Percentiles rank a stretch among this genome's conserved stretches.
phyloP scores from a whole-genome alignment of 129 eudicot species.

The Flaveria trinervia region DNA sequence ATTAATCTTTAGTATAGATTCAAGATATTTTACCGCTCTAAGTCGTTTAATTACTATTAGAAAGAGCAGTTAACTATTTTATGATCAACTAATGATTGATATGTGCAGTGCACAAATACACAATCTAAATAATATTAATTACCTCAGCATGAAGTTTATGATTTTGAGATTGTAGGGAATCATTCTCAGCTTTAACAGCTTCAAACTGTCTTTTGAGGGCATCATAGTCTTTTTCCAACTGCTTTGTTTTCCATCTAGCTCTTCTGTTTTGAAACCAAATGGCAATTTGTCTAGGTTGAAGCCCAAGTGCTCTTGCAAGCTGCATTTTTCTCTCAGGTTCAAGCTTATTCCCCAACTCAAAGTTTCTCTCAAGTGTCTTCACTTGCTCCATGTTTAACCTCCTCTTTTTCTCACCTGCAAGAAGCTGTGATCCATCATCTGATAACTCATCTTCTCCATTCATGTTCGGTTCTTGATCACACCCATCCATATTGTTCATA shows the following conservation, averaged over 20 bases:
- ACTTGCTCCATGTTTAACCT: slow-evolving; percentile 96
- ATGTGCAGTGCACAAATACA: background rate
- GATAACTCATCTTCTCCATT: slow-evolving; percentile 72
- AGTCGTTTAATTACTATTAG: background rate
- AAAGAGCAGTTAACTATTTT: background rate
- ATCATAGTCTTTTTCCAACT: slow-evolving; percentile 91
- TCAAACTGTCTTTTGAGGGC: slow-evolving; percentile 87
- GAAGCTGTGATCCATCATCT: slow-evolving; percentile 75
- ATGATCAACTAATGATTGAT: slow-evolving; percentile 11
- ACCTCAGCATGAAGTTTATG: slow-evolving; percentile 93
- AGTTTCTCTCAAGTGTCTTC: slow-evolving; percentile 89
- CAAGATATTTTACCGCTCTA: no score
- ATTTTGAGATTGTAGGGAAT: slow-evolving; percentile 80
- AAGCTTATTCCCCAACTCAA: slow-evolving; percentile 92
- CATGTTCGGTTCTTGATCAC: slow-evolving; percentile 47
- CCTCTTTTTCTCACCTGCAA: slow-evolving; percentile 77
- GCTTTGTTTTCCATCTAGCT: slow-evolving; percentile 99
- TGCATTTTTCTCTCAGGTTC: slow-evolving; percentile 99
- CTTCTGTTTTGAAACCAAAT: slow-evolving; percentile 98
- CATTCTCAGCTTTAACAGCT: slow-evolving; percentile 87
- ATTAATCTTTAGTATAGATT: no score
- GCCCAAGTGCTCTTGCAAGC: slow-evolving; percentile 94
- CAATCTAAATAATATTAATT: slow-evolving; percentile 26
- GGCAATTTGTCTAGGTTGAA: slow-evolving; percentile 96
- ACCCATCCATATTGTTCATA: slow-evolving; percentile 48